Evolutionary conservation across 2,329 filamentous ascomycete genomes (phyloP).

Genomic region (Epichloe coenophiala): DNA sequence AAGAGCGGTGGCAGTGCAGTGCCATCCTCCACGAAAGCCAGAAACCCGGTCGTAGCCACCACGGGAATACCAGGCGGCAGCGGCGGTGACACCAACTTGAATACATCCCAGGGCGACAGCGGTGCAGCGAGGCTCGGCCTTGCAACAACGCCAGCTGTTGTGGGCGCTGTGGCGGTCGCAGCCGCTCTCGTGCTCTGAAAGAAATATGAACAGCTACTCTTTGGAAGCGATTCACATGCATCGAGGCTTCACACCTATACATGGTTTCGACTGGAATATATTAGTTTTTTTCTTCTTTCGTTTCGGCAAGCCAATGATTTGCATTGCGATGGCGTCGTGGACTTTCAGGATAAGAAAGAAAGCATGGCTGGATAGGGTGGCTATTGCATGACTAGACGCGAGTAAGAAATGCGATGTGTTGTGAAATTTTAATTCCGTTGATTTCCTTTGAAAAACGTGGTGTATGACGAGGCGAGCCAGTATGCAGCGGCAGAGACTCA

Average conservation of each 20-base stretch:
- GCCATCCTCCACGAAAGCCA: constrained; percentile 39
- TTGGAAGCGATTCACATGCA: no score
- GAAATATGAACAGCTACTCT: neutral
- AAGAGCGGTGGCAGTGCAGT: constrained; percentile 32
- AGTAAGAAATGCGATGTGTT: no score
- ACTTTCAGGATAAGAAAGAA: neutral
- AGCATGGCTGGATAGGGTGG: neutral
- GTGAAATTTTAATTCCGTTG: no score
- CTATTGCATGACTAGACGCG: no score
- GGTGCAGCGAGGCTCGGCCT: constrained; percentile 1
- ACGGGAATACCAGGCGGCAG: constrained; percentile 21
- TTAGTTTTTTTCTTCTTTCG: neutral
- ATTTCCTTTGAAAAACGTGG: no score
- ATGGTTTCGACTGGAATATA: neutral
- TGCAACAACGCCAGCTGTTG: neutral
- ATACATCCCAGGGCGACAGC: constrained; percentile 1
- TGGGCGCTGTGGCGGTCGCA: neutral
- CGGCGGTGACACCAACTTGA: neutral
- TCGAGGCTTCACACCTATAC: no score
- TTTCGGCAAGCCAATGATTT: neutral
- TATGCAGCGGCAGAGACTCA: no score
- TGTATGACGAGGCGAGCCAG: no score
- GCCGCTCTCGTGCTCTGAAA: neutral
- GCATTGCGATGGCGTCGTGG: constrained; percentile 5
- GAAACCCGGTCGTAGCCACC: constrained; percentile 35